These are phyloP conservation scores for Fusarium hostae DNA, from an alignment of 2,329 filamentous ascomycete genomes.

Conservation along the genomic window DNA sequence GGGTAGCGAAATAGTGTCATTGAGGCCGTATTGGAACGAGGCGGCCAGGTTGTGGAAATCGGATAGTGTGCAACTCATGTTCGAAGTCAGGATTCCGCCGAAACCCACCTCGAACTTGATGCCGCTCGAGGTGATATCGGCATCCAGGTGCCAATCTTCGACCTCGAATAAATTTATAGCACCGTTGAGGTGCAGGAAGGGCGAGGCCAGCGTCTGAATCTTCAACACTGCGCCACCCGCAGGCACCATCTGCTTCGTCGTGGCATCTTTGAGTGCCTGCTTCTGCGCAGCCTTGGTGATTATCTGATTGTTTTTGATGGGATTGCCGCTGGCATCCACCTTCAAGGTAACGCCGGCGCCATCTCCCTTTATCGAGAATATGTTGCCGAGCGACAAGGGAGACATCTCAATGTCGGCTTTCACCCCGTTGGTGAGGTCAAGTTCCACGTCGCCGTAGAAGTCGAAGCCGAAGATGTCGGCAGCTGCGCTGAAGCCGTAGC, in stretches of 20 bases:
- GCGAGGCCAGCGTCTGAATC: background rate
- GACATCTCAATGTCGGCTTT: conserved; percentile 1
- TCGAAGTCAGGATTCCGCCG: background rate
- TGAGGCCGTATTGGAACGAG: background rate
- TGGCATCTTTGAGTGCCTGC: background rate
- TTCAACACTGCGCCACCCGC: background rate
- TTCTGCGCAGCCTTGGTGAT: background rate
- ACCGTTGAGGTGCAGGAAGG: background rate
- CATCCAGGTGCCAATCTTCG: background rate
- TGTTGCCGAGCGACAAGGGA: background rate
- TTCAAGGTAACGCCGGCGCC: background rate
- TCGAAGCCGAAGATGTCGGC: background rate
- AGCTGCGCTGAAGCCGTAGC: background rate
- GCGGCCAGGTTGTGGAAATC: background rate
- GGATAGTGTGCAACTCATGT: background rate
- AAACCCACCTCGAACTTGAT: background rate
- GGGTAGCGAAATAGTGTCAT: background rate
- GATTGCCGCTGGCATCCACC: background rate
- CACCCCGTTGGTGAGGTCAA: background rate
- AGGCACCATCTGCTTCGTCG: background rate
- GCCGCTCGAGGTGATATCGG: background rate
- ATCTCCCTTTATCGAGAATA: background rate
- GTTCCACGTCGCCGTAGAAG: background rate
- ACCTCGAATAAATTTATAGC: background rate
- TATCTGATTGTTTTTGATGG: conserved; percentile 6